Evolutionary conservation across 1,284 basidiomycete species (phyloP), one percentile per base, ranked within the genome.

Genomic region (Apiotrichum akiyoshidainum): DNA sequence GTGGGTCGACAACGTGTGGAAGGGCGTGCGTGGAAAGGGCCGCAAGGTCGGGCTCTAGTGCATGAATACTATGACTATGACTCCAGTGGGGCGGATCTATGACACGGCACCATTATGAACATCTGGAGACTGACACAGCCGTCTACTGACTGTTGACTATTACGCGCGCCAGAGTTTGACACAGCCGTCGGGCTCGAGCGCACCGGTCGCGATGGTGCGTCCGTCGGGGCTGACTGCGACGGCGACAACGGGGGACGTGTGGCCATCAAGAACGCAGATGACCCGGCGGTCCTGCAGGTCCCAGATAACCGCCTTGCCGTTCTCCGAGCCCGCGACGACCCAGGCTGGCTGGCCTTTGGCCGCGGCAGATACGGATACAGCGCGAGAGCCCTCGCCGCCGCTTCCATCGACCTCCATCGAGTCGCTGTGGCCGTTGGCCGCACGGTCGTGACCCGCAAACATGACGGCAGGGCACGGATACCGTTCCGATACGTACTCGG

Each of bases 311-410:
- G 95, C 80, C 67, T 88, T 90, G 61, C 85, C 83, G 71, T 98
- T 93, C 79, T 98, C 95, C 56, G 89, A 92, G 0, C 94, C 95
- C 52, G 89, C 86, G 7, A 95, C 82, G 50, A 99, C 83, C 73
- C 86, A 88, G 35, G 61, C 56, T 5, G 52, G 34, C 0, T 35
- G 52, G 6, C 40, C 34, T 33, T 46, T 35, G 6, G 49, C 48
- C 41, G 40, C 16, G 9, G 46, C 44, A 8, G 14, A 14, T n/a
- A 17, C 33, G 39, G 34, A 26, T 35, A 26, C 48, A n/a, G 47
- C 50, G 5, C 48, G 48, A 5, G 48, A 50, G 17, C 14, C 9
- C 50, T 0, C 41, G 19, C 4, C 46, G 21, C n/a, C 22, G 21
- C 11, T 26, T 13, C 16, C 22, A 26, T 54, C 54, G 5, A 59